Evolutionary conservation across 2,329 filamentous ascomycete species (phyloP).

Genomic region (Sarocladiaceae sp.): DNA sequence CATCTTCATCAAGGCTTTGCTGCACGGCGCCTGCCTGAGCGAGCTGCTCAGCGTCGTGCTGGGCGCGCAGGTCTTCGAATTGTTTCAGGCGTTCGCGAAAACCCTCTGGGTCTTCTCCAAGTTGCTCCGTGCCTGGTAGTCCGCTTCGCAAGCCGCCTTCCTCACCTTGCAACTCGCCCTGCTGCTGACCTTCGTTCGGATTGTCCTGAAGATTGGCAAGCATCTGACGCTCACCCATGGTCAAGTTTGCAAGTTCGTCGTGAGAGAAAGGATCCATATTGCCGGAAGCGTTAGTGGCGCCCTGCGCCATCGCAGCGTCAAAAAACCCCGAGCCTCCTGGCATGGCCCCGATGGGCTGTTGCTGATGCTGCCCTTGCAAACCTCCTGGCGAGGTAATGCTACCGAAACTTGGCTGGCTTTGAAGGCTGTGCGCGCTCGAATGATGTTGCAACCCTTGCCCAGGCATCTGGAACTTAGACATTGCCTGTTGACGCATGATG

Average conservation of each 20-base stretch:
- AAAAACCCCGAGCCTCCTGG: constrained; percentile 60
- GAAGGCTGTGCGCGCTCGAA: constrained; percentile 88
- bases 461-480: constrained; percentile 64
- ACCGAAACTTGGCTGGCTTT: constrained; percentile 94
- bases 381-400: constrained; percentile 85
- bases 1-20: constrained; percentile 13
- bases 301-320: constrained; percentile 45
- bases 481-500: constrained; percentile 76
- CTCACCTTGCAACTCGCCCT: constrained; percentile 22
- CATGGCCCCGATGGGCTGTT: constrained; percentile 51
- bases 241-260: constrained; percentile 67
- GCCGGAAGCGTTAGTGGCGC: constrained; percentile 21
- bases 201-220: constrained; percentile 31
- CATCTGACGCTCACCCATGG: constrained; percentile 45
- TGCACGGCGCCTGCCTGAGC: constrained; percentile 26
- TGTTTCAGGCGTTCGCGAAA: constrained; percentile 71
- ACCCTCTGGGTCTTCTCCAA: constrained; percentile 49
- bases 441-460: constrained; percentile 68
- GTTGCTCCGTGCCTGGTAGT: constrained; percentile 43
- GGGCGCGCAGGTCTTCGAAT: constrained; percentile 72
- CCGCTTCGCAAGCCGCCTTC: constrained; percentile 36
- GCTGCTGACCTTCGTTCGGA: constrained; percentile 6
- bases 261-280: constrained; percentile 54
- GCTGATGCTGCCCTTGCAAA: constrained; percentile 34
- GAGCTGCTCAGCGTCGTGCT: constrained; percentile 54